Evolutionary conservation across 768 basidiomycete genomes (phyloP).

Genomic region (Mycena floridula): DNA sequence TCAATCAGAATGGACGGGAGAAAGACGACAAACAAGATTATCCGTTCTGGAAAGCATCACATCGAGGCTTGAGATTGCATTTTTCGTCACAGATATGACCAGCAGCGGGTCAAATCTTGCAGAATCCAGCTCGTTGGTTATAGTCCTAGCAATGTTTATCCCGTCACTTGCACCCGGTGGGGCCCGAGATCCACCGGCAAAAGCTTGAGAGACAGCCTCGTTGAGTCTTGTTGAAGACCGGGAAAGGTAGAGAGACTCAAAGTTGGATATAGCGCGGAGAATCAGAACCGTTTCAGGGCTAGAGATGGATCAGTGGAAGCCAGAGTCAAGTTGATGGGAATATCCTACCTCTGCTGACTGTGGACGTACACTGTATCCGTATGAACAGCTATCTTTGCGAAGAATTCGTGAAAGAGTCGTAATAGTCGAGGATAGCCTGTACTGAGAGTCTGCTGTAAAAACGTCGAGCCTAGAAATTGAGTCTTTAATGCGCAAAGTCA

Average conservation of each 20-base stretch:
- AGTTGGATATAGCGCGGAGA: conserved; percentile 73
- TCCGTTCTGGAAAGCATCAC: conserved; percentile 60
- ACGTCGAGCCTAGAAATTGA: conserved; percentile 60
- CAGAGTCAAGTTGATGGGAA: not conserved
- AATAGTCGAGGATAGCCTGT: conserved; percentile 83
- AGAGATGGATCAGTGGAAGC: conserved; percentile 2
- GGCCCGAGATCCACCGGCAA: conserved; percentile 61
- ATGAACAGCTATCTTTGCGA: conserved; percentile 90
- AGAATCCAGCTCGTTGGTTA: conserved; percentile 89
- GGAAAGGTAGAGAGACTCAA: conserved; percentile 86
- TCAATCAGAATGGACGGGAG: conserved; percentile 1
- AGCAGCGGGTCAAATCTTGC: conserved; percentile 91
- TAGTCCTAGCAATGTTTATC: conserved; percentile 62
- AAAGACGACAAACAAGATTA: conserved; percentile 49
- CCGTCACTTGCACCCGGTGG: conserved; percentile 78
- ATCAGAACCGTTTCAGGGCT: conserved; percentile 92
- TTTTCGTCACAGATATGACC: conserved; percentile 72
- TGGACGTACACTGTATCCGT: conserved; percentile 91
- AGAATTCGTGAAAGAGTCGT: conserved; percentile 94
- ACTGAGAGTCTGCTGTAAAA: conserved; percentile 86
- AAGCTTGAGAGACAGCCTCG: conserved; percentile 73
- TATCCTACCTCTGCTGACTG: conserved; percentile 70
- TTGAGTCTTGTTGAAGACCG: conserved; percentile 79
- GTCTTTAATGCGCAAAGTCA: not conserved
- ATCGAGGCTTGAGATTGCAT: conserved; percentile 64